Percentiles rank a stretch among this genome's conserved stretches.
phyloP scores from a whole-genome alignment of 768 basidiomycete species.

The Termitomyces sp. region DNA sequence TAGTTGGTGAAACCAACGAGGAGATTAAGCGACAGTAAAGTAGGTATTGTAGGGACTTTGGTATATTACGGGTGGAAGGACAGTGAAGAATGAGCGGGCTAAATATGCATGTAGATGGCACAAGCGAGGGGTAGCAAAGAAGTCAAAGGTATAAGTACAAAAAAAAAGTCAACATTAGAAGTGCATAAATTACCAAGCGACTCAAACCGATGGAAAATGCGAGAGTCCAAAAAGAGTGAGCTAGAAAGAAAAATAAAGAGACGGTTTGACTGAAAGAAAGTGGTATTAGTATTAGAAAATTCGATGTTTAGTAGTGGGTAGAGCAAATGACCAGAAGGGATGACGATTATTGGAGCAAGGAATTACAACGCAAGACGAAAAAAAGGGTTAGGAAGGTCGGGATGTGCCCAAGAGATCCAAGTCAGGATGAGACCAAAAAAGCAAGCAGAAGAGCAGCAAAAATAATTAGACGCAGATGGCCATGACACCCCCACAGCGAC shows the following conservation, averaged over 20 bases:
- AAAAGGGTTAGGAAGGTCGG: background rate
- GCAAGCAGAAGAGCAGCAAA: background rate
- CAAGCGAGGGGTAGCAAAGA: background rate
- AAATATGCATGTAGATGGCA: conserved; percentile 10
- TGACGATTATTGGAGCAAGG: background rate
- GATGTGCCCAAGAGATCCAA: background rate
- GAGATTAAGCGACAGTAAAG: conserved; percentile 12
- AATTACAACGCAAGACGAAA: background rate
- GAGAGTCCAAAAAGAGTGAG: background rate
- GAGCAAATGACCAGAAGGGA: background rate
- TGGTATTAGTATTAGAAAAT: background rate
- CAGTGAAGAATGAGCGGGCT: conserved; percentile 6
- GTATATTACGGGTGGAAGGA: conserved; percentile 8
- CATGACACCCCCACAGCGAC: background rate
- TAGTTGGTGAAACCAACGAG: background rate
- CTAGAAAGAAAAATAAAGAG: background rate
- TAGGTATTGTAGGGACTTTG: conserved; percentile 16
- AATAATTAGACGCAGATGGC: conserved; percentile 4
- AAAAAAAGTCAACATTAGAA: conserved; percentile 10
- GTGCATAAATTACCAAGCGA: conserved; percentile 13
- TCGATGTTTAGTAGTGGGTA: conserved; percentile 8
- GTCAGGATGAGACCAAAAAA: conserved; percentile 4
- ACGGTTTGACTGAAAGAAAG: background rate
- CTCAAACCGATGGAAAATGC: background rate
- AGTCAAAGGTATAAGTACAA: conserved; percentile 9